These are phyloP conservation scores for Lithohypha guttulata DNA, from an alignment of 2,329 filamentous ascomycete genomes.

Conservation along the genomic window DNA sequence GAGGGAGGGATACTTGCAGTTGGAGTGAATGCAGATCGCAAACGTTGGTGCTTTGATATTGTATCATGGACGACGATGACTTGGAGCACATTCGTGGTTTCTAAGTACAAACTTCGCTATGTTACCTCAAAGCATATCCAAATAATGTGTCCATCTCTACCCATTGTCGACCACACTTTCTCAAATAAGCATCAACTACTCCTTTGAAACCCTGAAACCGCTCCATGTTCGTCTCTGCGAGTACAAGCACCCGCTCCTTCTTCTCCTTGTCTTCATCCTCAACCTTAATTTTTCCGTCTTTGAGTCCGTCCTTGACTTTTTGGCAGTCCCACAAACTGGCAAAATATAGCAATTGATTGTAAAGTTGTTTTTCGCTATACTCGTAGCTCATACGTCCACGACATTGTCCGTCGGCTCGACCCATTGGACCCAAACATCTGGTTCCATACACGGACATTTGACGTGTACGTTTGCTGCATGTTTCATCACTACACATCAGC, in stretches of 20 bases:
- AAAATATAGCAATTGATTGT: conserved; percentile 90
- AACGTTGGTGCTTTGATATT: too few species aligned
- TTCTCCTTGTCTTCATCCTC: conserved; percentile 40
- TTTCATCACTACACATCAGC: conserved; percentile 79
- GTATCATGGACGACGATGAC: too few species aligned
- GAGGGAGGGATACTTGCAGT: too few species aligned
- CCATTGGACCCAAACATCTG: conserved; percentile 76
- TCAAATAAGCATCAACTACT: conserved; percentile 72
- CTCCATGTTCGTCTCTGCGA: conserved; percentile 72
- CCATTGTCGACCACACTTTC: conserved; percentile 84
- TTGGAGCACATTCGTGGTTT: too few species aligned
- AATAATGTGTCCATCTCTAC: conserved; percentile 89
- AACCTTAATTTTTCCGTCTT: conserved; percentile 31
- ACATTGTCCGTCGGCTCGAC: conserved; percentile 66
- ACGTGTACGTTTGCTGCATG: conserved; percentile 75
- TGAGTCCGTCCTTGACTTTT: conserved; percentile 51
- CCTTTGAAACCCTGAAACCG: conserved; percentile 66
- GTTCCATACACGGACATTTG: conserved; percentile 90
- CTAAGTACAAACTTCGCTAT: too few species aligned
- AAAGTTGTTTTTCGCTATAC: conserved; percentile 76
- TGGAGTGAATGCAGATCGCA: too few species aligned
- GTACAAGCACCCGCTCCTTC: conserved; percentile 54
- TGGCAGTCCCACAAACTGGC: conserved; percentile 80
- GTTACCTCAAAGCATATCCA: conserved; percentile 40
- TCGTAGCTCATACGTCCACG: conserved; percentile 81